A percentile compares a stretch with the other conserved stretches of the same genome.
These are phyloP conservation scores for Pyrenochaeta sp. DNA, from an alignment of 2,329 filamentous ascomycete species.

Conservation along the genomic window DNA sequence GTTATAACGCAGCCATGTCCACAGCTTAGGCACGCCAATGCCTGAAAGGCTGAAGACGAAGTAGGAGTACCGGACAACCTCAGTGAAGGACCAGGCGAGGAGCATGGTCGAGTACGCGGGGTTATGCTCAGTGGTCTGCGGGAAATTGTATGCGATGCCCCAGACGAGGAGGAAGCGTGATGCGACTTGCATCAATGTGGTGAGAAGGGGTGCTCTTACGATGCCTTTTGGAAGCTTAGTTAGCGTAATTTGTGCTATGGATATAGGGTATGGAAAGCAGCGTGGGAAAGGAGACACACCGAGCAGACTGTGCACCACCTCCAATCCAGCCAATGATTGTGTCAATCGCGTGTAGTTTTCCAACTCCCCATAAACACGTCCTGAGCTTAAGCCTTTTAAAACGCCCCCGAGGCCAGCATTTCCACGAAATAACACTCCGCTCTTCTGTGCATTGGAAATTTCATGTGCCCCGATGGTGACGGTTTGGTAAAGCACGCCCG, in stretches of 20 bases:
- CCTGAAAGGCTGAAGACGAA: constrained; percentile 76
- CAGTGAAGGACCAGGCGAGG: constrained; percentile 86
- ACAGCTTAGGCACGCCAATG: constrained; percentile 66
- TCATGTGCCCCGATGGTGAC: constrained; percentile 58
- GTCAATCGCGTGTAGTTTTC: constrained; percentile 78
- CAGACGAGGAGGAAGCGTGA: constrained; percentile 89
- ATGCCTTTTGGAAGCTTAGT: constrained; percentile 60
- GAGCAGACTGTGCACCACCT: constrained; percentile 79
- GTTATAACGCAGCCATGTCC: constrained; percentile 77
- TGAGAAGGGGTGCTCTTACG: constrained; percentile 84
- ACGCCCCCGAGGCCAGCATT: constrained; percentile 12
- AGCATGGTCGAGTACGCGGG: constrained; percentile 80
- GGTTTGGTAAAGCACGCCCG: constrained; percentile 75
- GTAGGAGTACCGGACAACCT: constrained; percentile 92
- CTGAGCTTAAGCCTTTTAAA: constrained; percentile 33
- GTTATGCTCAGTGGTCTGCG: constrained; percentile 65
- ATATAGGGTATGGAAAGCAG: neutral
- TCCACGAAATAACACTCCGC: constrained; percentile 18
- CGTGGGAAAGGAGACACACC: constrained; percentile 47
- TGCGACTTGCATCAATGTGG: constrained; percentile 89
- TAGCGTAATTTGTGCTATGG: neutral
- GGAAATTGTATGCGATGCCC: constrained; percentile 80
- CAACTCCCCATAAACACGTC: constrained; percentile 67
- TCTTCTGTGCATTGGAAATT: constrained; percentile 21
- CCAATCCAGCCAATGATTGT: constrained; percentile 83